Conservation (phyloP, 208 protist species). For the Crithidia mellificae region DNA sequence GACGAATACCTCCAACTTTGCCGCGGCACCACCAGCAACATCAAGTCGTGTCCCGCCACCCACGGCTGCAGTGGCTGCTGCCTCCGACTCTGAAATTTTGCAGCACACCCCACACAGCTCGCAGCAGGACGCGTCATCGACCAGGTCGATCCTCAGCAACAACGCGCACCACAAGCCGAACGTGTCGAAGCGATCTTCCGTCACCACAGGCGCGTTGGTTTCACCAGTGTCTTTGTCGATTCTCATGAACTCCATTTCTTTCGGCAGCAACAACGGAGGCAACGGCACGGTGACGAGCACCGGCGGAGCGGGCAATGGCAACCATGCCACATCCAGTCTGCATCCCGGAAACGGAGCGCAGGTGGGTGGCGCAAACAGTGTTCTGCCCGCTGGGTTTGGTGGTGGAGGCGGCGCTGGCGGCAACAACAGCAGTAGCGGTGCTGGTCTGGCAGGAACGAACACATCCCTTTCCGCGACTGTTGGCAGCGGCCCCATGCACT, state of each 20-base stretch:
- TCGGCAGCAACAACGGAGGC: conserved; percentile 12
- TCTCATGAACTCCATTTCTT: conserved; percentile 16
- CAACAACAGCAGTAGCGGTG: no score
- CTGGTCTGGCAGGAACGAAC: neutral
- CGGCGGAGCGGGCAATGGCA: neutral
- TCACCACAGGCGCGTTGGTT: neutral
- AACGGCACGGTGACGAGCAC: neutral
- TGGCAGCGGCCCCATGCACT: neutral
- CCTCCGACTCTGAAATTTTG: neutral
- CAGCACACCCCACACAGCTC: neutral
- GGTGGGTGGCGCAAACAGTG: neutral
- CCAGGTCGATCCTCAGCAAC: conserved; percentile 8
- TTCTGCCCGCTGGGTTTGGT: neutral
- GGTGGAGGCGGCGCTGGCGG: neutral
- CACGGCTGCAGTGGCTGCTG: neutral
- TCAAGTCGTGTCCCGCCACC: no score
- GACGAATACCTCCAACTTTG: no score
- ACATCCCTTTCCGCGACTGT: neutral
- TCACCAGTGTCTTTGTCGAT: conserved; percentile 7
- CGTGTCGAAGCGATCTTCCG: conserved; percentile 8
- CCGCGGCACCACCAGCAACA: no score
- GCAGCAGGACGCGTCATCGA: neutral
- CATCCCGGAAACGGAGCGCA: neutral
- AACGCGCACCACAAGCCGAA: neutral
- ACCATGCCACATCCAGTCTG: neutral